Evolutionary conservation across 2,329 filamentous ascomycete species (phyloP), one percentile per base, ranked within the genome.

Genomic region (Eurotiales sp.): DNA sequence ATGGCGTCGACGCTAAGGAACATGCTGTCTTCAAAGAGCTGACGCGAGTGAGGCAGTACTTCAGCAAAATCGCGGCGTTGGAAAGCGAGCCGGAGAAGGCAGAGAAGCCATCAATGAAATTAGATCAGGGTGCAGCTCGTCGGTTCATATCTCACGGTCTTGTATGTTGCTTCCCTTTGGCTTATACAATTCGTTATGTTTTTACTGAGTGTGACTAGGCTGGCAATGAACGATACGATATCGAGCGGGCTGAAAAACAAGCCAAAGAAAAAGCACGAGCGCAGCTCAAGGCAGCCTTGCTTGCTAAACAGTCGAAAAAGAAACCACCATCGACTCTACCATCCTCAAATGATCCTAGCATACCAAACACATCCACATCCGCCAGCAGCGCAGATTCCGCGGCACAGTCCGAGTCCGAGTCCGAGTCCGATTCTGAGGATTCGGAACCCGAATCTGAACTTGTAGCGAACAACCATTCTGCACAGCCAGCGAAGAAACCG

Each of bases 21-120:
- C 92, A 97, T 66, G 81, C 88, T 23, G 83, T 99, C 53, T 93
- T 90, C 71, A 80, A 80, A 53, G 93, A 99, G 74, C 80, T 99
- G 56, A 86, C 83, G 53, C 84, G 93, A 51, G 85, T 97, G 49
- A 90, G 86, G 69, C 87, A 90, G 65, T 97, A 97, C 70, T 95
- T 96, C 71, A 83, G 82, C 54, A 99, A 97, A 75, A 92, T 97
- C 67, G 89, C 93, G 64, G 76, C 77, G 12, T 80, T 83, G 3
- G 90, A 96, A 69, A 79, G 76, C 6, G 80, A 81, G 1, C 77
- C 79, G 3, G 69, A 74, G 48, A 75, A 82, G 62, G 78, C 79
- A 27, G 69, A 74, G 47, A 76, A 82, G 62, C 78, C 79, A 27
- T 79, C 74, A 1, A 72, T 88, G 56, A 82, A 70, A 19, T 63